Percentiles rank a stretch among this genome's conserved stretches.
phyloP scores from a whole-genome alignment of 208 protist species.

The Crithidia bombi region DNA sequence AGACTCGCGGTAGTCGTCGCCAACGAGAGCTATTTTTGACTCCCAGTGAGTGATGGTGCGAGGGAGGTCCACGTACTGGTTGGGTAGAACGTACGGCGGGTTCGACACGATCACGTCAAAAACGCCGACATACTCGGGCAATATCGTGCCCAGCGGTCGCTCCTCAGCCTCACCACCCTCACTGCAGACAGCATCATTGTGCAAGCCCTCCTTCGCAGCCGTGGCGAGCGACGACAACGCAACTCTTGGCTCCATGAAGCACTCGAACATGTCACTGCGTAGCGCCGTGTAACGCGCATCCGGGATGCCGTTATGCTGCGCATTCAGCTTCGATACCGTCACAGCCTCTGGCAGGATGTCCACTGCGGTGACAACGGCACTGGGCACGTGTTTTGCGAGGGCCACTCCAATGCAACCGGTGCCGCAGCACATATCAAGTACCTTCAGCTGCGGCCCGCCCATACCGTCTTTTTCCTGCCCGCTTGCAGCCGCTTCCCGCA shows the following conservation, averaged over 20 bases:
- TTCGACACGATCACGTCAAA: constrained; percentile 89
- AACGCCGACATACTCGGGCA: constrained; percentile 27
- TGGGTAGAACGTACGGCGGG: constrained; percentile 83
- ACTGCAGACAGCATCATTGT: neutral
- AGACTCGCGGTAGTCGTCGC: constrained; percentile 63
- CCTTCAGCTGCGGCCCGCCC: constrained; percentile 16
- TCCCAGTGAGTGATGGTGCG: constrained; percentile 75
- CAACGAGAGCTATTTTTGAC: constrained; percentile 83
- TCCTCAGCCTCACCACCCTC: constrained; percentile 1
- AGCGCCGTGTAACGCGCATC: constrained; percentile 49
- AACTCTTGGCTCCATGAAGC: constrained; percentile 38
- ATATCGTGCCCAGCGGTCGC: constrained; percentile 14
- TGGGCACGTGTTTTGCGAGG: constrained; percentile 70
- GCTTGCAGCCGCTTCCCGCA: neutral
- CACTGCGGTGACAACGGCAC: constrained; percentile 55
- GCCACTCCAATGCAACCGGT: constrained; percentile 90
- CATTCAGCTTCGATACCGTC: constrained; percentile 52
- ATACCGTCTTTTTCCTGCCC: neutral
- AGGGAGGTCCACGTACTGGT: constrained; percentile 77
- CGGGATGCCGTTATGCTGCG: constrained; percentile 59
- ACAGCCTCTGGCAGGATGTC: constrained; percentile 74
- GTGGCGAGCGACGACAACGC: neutral
- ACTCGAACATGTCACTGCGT: constrained; percentile 82
- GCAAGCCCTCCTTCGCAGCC: too few relatives aligned
- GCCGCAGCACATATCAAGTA: constrained; percentile 89